phyloP scores from a whole-genome alignment of 768 basidiomycete species.

The Xerocomellus chrysenteron region DNA sequence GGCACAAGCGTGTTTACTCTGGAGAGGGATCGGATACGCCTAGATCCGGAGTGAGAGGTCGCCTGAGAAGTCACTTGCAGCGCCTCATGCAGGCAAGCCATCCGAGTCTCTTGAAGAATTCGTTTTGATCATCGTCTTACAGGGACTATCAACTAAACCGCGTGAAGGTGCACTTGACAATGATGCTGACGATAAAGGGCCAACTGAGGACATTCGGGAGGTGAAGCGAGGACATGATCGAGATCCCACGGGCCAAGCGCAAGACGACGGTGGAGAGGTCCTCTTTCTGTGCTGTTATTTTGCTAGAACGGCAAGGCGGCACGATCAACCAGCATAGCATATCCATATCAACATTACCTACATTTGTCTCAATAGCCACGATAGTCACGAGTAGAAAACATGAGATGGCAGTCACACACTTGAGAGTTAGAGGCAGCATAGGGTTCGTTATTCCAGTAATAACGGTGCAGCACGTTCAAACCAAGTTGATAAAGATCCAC shows the following conservation, averaged over 20 bases:
- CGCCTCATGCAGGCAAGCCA: constrained; percentile 18
- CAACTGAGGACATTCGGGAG: not conserved
- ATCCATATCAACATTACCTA: not conserved
- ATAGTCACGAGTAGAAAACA: not conserved
- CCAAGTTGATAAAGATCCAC: not conserved
- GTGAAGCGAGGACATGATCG: constrained; percentile 1
- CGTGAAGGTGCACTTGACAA: not conserved
- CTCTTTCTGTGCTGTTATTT: constrained; percentile 29
- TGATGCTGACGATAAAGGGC: not conserved
- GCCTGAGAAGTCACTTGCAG: constrained; percentile 11
- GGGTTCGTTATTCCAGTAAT: no score
- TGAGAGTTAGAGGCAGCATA: not conserved
- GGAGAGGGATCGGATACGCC: not conserved
- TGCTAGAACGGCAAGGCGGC: constrained; percentile 15
- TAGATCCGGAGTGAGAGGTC: not conserved
- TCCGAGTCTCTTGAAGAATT: not conserved
- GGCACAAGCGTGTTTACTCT: not conserved
- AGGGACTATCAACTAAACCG: constrained; percentile 9
- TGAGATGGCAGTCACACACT: not conserved
- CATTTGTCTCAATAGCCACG: constrained; percentile 1
- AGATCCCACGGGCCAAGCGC: not conserved
- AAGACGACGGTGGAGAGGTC: constrained; percentile 19
- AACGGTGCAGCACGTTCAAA: not conserved
- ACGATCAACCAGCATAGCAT: constrained; percentile 4
- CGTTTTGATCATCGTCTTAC: constrained; percentile 1